Conservation (phyloP, 2,329 filamentous ascomycete genomes). For the Orbilia blumenaviensis region DNA sequence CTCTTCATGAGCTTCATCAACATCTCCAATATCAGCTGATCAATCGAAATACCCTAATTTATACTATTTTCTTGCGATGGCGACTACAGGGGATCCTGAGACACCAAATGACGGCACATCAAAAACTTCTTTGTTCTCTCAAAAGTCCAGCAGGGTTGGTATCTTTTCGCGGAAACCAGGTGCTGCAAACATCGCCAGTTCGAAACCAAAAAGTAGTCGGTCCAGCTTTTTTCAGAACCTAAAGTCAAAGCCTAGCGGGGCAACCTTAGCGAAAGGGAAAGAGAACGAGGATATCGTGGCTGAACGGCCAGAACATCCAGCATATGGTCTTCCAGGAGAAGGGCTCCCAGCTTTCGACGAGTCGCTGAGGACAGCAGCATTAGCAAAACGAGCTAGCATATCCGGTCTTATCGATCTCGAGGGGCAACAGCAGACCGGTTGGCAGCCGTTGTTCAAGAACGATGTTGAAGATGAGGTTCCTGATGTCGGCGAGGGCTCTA, state of each 20-base stretch:
- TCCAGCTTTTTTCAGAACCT: constrained; percentile 24
- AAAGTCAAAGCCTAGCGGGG: constrained; percentile 9
- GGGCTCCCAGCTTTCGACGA: background rate
- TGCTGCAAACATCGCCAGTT: background rate
- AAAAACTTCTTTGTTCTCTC: background rate
- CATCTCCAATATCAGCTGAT: background rate
- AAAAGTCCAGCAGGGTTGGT: constrained; percentile 6
- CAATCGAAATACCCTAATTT: background rate
- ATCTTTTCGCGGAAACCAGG: constrained; percentile 25
- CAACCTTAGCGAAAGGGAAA: background rate
- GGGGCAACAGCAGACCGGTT: background rate
- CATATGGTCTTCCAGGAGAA: background rate
- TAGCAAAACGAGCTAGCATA: background rate
- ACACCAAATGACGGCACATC: background rate
- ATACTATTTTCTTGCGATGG: background rate
- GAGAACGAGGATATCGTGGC: background rate
- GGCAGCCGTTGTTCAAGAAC: constrained; percentile 27
- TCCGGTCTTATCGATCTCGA: constrained; percentile 23
- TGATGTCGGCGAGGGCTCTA: background rate
- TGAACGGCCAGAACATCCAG: constrained; percentile 9
- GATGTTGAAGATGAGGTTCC: constrained; percentile 22
- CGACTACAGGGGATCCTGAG: background rate
- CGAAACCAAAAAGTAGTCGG: constrained; percentile 8
- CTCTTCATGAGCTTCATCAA: constrained; percentile 13
- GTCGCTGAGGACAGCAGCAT: background rate